Conservation (phyloP, 2,329 filamentous ascomycete species). For the Fusarium tjaetaba region DNA sequence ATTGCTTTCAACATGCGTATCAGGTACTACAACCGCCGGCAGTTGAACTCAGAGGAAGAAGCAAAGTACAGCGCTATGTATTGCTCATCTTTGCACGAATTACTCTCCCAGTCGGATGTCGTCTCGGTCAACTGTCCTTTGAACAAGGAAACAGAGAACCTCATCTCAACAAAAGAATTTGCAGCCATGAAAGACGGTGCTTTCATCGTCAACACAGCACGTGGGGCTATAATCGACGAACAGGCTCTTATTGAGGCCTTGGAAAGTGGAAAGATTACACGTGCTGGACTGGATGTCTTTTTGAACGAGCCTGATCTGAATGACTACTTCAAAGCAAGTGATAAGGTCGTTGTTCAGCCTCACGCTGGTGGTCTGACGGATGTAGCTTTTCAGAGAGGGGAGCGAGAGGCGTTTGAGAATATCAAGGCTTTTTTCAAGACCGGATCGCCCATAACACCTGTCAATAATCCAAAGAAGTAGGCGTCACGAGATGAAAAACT, state of each 20-base stretch:
- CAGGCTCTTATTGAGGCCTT: slow-evolving; percentile 57
- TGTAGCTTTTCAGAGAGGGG: slow-evolving; percentile 54
- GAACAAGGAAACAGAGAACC: slow-evolving; percentile 50
- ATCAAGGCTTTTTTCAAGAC: slow-evolving; percentile 52
- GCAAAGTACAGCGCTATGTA: slow-evolving; percentile 49
- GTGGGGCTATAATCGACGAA: slow-evolving; percentile 61
- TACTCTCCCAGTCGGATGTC: slow-evolving; percentile 55
- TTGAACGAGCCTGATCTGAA: slow-evolving; percentile 55
- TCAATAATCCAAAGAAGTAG: slow-evolving; percentile 39
- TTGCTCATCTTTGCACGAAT: slow-evolving; percentile 49
- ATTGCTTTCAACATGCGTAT: slow-evolving; percentile 55
- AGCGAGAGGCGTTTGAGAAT: slow-evolving; percentile 59
- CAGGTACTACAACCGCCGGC: slow-evolving; percentile 55
- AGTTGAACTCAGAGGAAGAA: slow-evolving; percentile 49
- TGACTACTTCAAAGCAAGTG: slow-evolving; percentile 52
- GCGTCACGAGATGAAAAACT: fast-evolving
- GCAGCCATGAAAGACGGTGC: slow-evolving; percentile 58
- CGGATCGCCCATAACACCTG: slow-evolving; percentile 52
- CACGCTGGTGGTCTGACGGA: slow-evolving; percentile 58
- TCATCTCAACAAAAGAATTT: slow-evolving; percentile 55
- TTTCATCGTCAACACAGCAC: slow-evolving; percentile 61
- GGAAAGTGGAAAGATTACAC: slow-evolving; percentile 55
- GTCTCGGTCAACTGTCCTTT: slow-evolving; percentile 55
- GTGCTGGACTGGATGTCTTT: slow-evolving; percentile 62
- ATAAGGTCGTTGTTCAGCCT: slow-evolving; percentile 56